These are phyloP conservation scores for Ophiostoma sp. DNA, from an alignment of 2,329 filamentous ascomycete genomes.

Conservation along the genomic window DNA sequence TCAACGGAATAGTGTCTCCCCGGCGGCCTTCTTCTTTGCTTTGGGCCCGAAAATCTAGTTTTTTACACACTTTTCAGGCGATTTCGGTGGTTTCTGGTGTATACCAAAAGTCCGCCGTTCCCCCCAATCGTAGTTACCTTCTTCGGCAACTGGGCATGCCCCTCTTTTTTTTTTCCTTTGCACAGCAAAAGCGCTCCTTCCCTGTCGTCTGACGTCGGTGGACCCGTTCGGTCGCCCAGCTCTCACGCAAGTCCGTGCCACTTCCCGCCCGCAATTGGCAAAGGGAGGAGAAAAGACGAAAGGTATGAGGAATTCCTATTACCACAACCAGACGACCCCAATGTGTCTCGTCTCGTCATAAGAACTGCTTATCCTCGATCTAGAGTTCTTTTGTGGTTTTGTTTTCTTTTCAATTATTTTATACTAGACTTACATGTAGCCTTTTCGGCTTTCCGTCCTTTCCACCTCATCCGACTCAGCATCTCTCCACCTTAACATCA, in stretches of 20 bases:
- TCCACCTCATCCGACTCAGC: neutral
- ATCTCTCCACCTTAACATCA: neutral
- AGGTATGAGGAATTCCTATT: neutral
- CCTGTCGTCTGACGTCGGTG: constrained; percentile 20
- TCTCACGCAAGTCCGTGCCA: neutral
- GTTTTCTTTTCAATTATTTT: neutral
- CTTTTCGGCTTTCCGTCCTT: neutral
- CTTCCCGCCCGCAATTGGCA: neutral
- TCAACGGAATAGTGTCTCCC: neutral
- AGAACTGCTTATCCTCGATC: neutral
- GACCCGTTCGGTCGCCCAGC: constrained; percentile 1
- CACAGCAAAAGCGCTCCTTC: neutral
- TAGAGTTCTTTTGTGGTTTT: neutral
- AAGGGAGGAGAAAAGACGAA: neutral
- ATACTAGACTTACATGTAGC: neutral
- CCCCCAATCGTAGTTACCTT: neutral
- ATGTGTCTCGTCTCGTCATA: neutral
- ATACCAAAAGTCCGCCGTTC: neutral
- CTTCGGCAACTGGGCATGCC: constrained; percentile 13
- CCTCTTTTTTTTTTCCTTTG: neutral
- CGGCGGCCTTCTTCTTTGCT: neutral
- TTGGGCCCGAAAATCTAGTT: neutral
- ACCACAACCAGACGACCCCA: neutral
- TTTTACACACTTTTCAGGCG: neutral
- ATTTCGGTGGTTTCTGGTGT: neutral